phyloP scores from a whole-genome alignment of 768 basidiomycete genomes.

The Mycena belliarum region DNA sequence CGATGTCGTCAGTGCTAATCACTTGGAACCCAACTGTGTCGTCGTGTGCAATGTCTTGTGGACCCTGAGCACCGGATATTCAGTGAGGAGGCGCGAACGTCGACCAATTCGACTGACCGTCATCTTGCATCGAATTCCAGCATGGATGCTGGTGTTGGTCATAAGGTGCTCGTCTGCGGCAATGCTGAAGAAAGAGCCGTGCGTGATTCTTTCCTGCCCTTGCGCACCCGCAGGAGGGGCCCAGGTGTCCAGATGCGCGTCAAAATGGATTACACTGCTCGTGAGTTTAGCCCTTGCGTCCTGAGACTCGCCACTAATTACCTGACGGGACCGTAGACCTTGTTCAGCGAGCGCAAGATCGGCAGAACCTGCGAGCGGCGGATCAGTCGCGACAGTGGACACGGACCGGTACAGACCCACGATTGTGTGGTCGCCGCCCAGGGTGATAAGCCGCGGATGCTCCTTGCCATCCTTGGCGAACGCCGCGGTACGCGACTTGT shows the following conservation, averaged over 20 bases:
- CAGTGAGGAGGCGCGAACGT: neutral
- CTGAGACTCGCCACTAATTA: no score
- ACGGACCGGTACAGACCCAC: conserved; percentile 37
- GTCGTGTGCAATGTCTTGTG: conserved; percentile 1
- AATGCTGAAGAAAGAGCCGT: conserved; percentile 69
- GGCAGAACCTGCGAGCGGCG: conserved; percentile 41
- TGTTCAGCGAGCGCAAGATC: conserved; percentile 62
- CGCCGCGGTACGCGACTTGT: conserved; percentile 26
- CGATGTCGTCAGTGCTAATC: conserved; percentile 62
- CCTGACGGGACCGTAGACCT: conserved; percentile 64
- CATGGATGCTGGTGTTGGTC: conserved; percentile 64
- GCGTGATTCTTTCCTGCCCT: conserved; percentile 54
- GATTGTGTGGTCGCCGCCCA: conserved; percentile 75
- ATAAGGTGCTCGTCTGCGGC: conserved; percentile 63
- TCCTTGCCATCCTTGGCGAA: conserved; percentile 55
- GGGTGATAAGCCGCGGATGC: conserved; percentile 62
- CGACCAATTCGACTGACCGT: neutral
- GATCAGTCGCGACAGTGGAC: conserved; percentile 23
- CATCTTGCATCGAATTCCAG: conserved; percentile 52
- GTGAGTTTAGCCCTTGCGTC: conserved; percentile 49
- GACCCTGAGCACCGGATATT: neutral
- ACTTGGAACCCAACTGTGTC: conserved; percentile 5
- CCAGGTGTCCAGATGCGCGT: conserved; percentile 65
- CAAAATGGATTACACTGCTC: conserved; percentile 66
- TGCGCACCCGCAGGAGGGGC: conserved; percentile 34